Evolutionary conservation across 371 early-diverging fungal species (phyloP), one percentile per base, ranked within the genome.

Genomic region (Circinella minor): DNA sequence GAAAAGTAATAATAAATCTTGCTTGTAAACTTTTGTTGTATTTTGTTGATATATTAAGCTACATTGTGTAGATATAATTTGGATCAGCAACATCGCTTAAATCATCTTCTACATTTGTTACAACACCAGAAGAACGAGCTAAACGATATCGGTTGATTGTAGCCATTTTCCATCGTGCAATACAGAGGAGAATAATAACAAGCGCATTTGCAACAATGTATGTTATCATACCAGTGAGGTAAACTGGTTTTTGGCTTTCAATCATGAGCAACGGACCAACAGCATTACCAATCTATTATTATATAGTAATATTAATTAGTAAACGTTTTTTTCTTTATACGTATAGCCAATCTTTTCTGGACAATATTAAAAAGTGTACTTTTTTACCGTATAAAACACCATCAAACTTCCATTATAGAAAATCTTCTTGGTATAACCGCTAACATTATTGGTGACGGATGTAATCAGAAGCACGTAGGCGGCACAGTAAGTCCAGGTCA

Each of bases 41-140:
- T 27, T 0, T 27, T 2, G 27, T 27, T 27, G 27, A 27, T 27
- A 27, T 27, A 27, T 27, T 43, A 43, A 1, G 0, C 15, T 51
- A 61, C 51, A 51, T 51, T 17, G 51, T 51, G 54, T 79, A 79
- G 15, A 76, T 70, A 70, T 76, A 79, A 43, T 76, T 75, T 5
- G 77, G 69, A 68, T 79, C 80, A 38, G 76, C 68, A 7, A 69
- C 67, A 54, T 79, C 80, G 20, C 73, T 79, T 55, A 76, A 46
- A 65, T 79, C 75, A 55, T 77, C 75, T 34, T 77, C 80, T 1
- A 75, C 75, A 17, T 69, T 71, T 1, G 71, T 74, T 3, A 67
- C 55, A 27, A 48, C 61, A 17, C 57, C 71, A 0, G 70, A 49
- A 10, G 71, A 57, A 8, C 67, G 49, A 4, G 67, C 34, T 17